phyloP scores from a whole-genome alignment of 139 green algal genomes.

The Chlorella sp. region DNA sequence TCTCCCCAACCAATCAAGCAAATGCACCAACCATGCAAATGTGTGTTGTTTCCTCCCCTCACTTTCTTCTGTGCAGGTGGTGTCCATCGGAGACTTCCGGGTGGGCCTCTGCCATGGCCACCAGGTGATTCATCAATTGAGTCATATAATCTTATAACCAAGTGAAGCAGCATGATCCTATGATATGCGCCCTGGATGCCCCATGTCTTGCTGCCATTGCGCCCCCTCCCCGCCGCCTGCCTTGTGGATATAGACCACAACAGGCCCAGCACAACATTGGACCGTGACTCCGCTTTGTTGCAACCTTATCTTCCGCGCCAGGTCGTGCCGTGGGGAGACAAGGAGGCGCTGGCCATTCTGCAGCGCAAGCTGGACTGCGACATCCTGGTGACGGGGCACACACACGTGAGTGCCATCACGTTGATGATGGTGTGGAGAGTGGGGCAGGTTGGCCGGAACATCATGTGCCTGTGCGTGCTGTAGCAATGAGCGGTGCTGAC shows the following conservation, averaged over 20 bases:
- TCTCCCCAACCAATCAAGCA: too few relatives aligned
- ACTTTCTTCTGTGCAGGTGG: conserved; percentile 40
- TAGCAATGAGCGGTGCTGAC: too few relatives aligned
- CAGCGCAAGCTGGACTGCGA: conserved; percentile 89
- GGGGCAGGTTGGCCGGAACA: background rate
- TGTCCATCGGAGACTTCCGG: conserved; percentile 84
- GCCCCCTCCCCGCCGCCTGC: background rate
- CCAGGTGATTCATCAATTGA: conserved; percentile 62
- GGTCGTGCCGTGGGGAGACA: conserved; percentile 88
- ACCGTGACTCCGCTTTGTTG: background rate
- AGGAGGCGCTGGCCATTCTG: conserved; percentile 78
- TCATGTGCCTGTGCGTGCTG: too few relatives aligned
- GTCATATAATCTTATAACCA: too few relatives aligned
- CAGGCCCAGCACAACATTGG: background rate
- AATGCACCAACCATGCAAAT: too few relatives aligned
- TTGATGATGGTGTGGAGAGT: background rate
- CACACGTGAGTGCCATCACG: conserved; percentile 61
- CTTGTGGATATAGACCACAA: too few relatives aligned
- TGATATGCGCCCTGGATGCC: background rate
- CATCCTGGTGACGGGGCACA: conserved; percentile 94
- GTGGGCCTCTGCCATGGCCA: conserved; percentile 93
- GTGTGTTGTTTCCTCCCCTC: too few relatives aligned
- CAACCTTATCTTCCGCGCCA: conserved; percentile 4
- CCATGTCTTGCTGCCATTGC: background rate
- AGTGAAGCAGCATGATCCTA: too few relatives aligned